phyloP scores from a whole-genome alignment of 2,329 filamentous ascomycete species.

The Leptographium galeiforme region DNA sequence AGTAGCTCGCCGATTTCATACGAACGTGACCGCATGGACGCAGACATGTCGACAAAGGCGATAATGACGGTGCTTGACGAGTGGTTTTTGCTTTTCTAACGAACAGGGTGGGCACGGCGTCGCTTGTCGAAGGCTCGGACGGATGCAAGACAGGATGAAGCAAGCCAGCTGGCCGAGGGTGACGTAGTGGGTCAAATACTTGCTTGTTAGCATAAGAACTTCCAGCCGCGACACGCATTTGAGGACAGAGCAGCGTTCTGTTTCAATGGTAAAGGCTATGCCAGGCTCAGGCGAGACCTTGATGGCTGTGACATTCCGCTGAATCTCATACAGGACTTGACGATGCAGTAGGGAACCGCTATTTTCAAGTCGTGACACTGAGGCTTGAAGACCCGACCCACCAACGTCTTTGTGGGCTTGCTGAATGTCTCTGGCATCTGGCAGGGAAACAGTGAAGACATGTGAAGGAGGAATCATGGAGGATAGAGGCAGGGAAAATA shows the following conservation, averaged over 20 bases:
- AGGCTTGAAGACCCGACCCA: slow-evolving; percentile 6
- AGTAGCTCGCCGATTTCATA: slow-evolving; percentile 12
- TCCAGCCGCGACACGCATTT: slow-evolving; percentile 11
- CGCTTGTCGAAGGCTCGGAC: not conserved
- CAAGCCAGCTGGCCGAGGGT: slow-evolving; percentile 7
- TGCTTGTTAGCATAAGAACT: slow-evolving; percentile 9
- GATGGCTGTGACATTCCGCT: slow-evolving; percentile 4
- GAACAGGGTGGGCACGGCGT: slow-evolving; percentile 6
- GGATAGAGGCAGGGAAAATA: no score
- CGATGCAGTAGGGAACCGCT: slow-evolving; percentile 6
- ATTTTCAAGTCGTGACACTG: slow-evolving; percentile 8
- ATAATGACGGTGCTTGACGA: slow-evolving; percentile 9
- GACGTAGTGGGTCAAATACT: slow-evolving; percentile 1
- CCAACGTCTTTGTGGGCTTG: slow-evolving; percentile 7
- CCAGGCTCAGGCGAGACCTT: not conserved
- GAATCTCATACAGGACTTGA: slow-evolving; percentile 6
- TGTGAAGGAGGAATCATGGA: no score
- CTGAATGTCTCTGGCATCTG: slow-evolving; percentile 2
- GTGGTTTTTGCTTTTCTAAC: slow-evolving; percentile 2
- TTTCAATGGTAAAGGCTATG: not conserved
- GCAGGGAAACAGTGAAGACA: not conserved
- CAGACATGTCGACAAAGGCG: slow-evolving; percentile 6
- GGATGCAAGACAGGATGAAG: slow-evolving; percentile 10
- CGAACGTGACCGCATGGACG: slow-evolving; percentile 7
- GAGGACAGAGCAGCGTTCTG: not conserved